phyloP scores from a whole-genome alignment of 805 yeast species.

The Yarrowia deformans region DNA sequence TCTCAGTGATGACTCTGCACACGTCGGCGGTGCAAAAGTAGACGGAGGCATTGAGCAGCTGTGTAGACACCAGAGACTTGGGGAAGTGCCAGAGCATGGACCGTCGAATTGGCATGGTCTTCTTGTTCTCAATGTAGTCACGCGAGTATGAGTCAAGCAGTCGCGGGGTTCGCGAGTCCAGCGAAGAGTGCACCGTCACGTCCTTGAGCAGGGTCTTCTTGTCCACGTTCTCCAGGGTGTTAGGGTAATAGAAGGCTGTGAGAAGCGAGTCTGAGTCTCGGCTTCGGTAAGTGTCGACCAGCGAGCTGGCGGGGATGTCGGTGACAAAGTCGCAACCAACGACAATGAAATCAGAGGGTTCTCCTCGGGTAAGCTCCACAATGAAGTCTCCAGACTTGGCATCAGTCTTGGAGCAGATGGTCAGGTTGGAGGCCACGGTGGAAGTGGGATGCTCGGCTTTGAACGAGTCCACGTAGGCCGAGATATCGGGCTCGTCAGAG shows the following conservation, averaged over 20 bases:
- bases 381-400: conserved; percentile 44
- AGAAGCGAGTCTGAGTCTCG: conserved; percentile 74
- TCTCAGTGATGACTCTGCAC: conserved; percentile 57
- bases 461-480: conserved; percentile 15
- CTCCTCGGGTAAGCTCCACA: conserved; percentile 32
- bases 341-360: conserved; percentile 67
- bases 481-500: conserved; percentile 6
- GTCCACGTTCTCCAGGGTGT: conserved; percentile 77
- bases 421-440: background rate
- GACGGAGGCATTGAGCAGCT: conserved; percentile 75
- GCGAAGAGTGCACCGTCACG: conserved; percentile 58
- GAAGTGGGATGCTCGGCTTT: background rate
- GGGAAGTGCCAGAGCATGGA: conserved; percentile 92
- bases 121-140: conserved; percentile 71
- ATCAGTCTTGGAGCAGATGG: conserved; percentile 32
- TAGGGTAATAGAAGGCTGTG: conserved; percentile 72
- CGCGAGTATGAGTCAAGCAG: conserved; percentile 77
- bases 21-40: conserved; percentile 67
- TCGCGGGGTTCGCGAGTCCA: conserved; percentile 50
- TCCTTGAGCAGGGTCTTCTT: conserved; percentile 73
- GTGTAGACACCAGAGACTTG: conserved; percentile 75
- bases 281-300: conserved; percentile 83
- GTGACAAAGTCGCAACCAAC: conserved; percentile 95
- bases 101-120: conserved; percentile 77
- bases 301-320: conserved; percentile 86